A percentile compares a stretch with the other conserved stretches of the same genome.
Evolutionary conservation across 352 stramenopile species (phyloP).

Genomic region (Pythium myriotylum): DNA sequence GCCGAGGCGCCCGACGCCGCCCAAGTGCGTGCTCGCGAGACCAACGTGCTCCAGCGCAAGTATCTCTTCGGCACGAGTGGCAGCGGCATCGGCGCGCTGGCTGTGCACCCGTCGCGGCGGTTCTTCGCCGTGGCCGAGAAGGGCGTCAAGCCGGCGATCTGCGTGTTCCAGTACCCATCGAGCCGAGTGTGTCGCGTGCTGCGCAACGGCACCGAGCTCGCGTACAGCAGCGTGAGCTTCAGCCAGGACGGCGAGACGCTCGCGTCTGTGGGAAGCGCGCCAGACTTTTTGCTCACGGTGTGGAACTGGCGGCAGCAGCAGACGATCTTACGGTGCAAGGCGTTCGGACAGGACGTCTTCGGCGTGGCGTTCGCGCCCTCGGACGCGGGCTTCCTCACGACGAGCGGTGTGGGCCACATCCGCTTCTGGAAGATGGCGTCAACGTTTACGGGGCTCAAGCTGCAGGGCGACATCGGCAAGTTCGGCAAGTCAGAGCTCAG

Average conservation of each 20-base stretch:
- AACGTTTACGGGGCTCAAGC: conserved; percentile 96
- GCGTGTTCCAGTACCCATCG: conserved; percentile 87
- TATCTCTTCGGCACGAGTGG: conserved; percentile 78
- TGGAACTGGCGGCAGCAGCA: conserved; percentile 92
- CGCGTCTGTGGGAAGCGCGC: conserved; percentile 82
- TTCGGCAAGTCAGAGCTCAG: conserved; percentile 95
- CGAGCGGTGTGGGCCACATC: conserved; percentile 93
- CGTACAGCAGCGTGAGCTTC: conserved; percentile 79
- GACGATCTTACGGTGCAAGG: conserved; percentile 91
- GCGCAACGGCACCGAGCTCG: conserved; percentile 78
- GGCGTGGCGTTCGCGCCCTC: conserved; percentile 88
- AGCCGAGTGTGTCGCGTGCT: conserved; percentile 75
- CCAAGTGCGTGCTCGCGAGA: background rate
- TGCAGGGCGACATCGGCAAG: conserved; percentile 96
- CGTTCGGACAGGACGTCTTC: conserved; percentile 95
- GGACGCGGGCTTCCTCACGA: conserved; percentile 91
- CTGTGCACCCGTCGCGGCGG: conserved; percentile 63
- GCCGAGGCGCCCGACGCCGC: conserved; percentile 14
- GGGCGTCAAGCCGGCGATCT: conserved; percentile 85
- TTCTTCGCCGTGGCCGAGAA: conserved; percentile 92
- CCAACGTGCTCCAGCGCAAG: conserved; percentile 33
- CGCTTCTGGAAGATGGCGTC: conserved; percentile 96
- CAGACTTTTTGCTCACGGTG: conserved; percentile 93
- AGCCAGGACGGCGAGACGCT: conserved; percentile 86
- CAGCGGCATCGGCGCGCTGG: conserved; percentile 63